phyloP scores from a whole-genome alignment of 495 filamentous ascomycete species.

The Podospora fimiseda region DNA sequence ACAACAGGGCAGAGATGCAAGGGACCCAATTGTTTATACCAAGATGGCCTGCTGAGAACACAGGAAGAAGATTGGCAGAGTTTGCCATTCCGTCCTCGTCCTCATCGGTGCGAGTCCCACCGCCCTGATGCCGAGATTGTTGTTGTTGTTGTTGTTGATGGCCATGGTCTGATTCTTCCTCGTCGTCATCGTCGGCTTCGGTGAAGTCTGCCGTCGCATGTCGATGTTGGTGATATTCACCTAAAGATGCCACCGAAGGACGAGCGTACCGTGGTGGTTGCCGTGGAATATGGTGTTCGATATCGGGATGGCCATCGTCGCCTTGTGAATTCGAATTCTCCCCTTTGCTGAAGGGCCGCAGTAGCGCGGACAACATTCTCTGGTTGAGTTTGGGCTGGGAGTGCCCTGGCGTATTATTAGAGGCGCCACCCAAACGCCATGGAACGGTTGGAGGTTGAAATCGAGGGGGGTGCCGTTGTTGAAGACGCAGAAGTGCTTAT shows the following conservation, averaged over 20 bases:
- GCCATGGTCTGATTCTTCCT: slow-evolving; percentile 41
- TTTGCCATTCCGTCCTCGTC: slow-evolving; percentile 49
- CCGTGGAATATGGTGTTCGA: slow-evolving; percentile 28
- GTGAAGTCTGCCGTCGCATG: slow-evolving; percentile 54
- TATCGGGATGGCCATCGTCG: slow-evolving; percentile 21
- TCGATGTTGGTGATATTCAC: slow-evolving; percentile 33
- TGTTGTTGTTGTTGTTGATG: slow-evolving; percentile 35
- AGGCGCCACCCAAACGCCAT: slow-evolving; percentile 24
- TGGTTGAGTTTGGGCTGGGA: slow-evolving; percentile 2
- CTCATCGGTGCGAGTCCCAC: slow-evolving; percentile 23
- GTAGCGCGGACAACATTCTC: slow-evolving; percentile 39
- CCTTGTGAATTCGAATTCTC: slow-evolving; percentile 10
- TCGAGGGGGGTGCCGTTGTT: neutral
- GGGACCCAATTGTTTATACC: slow-evolving; percentile 43
- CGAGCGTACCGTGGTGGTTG: slow-evolving; percentile 22
- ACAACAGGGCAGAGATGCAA: neutral
- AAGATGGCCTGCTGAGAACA: slow-evolving; percentile 76
- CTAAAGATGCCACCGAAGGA: neutral
- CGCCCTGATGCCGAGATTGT: slow-evolving; percentile 18
- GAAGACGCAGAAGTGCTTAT: no score
- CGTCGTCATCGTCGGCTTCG: slow-evolving; percentile 47
- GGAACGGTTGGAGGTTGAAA: slow-evolving; percentile 9
- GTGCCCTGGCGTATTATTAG: slow-evolving; percentile 19
- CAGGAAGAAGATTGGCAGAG: slow-evolving; percentile 63
- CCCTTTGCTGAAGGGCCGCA: slow-evolving; percentile 34